phyloP scores from a whole-genome alignment of 2,329 filamentous ascomycete species.

The Ophiostoma perfectum region DNA sequence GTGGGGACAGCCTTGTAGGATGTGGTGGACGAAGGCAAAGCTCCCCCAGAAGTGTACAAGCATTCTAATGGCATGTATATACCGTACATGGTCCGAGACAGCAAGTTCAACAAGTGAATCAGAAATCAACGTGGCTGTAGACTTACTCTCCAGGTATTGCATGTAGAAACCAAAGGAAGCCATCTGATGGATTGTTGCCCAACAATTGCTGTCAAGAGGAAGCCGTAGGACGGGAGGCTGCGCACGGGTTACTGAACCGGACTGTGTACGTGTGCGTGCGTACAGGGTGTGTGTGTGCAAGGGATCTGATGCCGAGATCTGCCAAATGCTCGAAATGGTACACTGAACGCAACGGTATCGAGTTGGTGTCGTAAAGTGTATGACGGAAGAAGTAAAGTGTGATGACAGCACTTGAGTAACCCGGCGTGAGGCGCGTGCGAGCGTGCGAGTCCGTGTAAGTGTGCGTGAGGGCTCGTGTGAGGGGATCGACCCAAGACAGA shows the following conservation, averaged over 20 bases:
- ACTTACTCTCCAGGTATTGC: constrained; percentile 72
- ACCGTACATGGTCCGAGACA: too few relatives aligned
- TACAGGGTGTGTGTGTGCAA: background rate
- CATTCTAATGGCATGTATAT: too few relatives aligned
- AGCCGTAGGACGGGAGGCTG: constrained; percentile 8
- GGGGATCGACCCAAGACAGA: background rate
- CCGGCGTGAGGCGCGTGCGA: background rate
- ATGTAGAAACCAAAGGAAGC: constrained; percentile 58
- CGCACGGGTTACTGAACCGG: background rate
- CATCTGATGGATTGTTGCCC: constrained; percentile 39
- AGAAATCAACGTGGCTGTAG: background rate
- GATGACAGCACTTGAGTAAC: constrained; percentile 9
- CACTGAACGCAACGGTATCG: background rate
- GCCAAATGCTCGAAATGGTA: background rate
- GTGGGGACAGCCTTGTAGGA: background rate
- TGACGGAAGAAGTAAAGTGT: background rate
- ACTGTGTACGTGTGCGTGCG: background rate
- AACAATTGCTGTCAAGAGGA: background rate
- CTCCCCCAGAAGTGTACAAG: too few relatives aligned
- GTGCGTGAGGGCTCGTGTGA: constrained; percentile 6
- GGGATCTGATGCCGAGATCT: background rate
- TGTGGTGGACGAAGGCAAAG: background rate
- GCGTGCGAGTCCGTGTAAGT: background rate
- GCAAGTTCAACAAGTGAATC: too few relatives aligned
- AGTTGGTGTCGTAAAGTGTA: background rate